These are phyloP conservation scores for Crithidia mellificae DNA, from an alignment of 208 protist species.

Conservation along the genomic window DNA sequence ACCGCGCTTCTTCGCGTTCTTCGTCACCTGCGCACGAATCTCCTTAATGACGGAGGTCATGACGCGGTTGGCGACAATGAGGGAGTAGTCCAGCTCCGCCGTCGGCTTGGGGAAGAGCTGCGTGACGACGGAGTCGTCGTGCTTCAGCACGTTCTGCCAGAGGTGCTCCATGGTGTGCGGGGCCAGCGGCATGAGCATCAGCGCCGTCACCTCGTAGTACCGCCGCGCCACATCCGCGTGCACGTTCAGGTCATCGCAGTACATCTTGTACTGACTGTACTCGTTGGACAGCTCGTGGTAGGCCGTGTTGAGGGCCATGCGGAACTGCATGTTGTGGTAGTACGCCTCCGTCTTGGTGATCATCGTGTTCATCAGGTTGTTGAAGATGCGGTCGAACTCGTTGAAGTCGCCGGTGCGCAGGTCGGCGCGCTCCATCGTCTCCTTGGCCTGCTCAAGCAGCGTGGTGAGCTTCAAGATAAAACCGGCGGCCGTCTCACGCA, in stretches of 20 bases:
- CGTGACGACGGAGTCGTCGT: constrained; percentile 61
- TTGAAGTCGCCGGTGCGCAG: constrained; percentile 65
- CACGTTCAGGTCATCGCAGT: constrained; percentile 72
- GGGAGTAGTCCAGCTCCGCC: constrained; percentile 74
- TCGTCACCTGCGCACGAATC: constrained; percentile 80
- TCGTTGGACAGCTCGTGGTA: constrained; percentile 95
- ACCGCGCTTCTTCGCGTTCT: constrained; percentile 80
- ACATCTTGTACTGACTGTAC: constrained; percentile 93
- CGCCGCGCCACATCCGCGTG: constrained; percentile 72
- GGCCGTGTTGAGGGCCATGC: constrained; percentile 93
- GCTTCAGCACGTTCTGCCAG: constrained; percentile 88
- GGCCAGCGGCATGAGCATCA: constrained; percentile 96
- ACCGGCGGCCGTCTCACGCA: constrained; percentile 91
- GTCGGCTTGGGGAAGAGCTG: constrained; percentile 64
- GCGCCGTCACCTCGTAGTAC: constrained; percentile 93
- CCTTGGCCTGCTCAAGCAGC: constrained; percentile 93
- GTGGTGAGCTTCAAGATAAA: constrained; percentile 97
- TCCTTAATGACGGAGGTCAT: constrained; percentile 87
- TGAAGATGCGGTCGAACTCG: constrained; percentile 94
- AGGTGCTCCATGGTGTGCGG: constrained; percentile 97
- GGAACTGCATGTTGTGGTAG: constrained; percentile 95
- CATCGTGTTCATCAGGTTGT: constrained; percentile 91
- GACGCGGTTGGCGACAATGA: constrained; percentile 71
- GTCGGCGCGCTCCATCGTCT: constrained; percentile 36
- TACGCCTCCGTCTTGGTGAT: constrained; percentile 84